Evolutionary conservation across 345 rosid species (phyloP).

Genomic region (Leavenworthia alabamica): DNA sequence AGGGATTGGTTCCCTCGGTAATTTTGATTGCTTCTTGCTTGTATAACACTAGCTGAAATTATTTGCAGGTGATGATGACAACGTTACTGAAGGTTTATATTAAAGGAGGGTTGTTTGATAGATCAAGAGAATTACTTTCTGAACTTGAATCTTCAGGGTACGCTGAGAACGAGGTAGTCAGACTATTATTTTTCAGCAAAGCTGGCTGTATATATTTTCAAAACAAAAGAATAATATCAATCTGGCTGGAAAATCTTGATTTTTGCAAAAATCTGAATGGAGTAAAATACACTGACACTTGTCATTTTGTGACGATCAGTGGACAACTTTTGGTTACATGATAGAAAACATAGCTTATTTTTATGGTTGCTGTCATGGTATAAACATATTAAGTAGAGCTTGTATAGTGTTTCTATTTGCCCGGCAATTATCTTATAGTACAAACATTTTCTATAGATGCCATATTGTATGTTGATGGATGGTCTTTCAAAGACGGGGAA

Average conservation of each 20-base stretch:
- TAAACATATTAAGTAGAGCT: not conserved
- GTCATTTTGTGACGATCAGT: not conserved
- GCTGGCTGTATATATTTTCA: not conserved
- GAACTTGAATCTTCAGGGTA: conserved; percentile 64
- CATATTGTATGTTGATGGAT: conserved; percentile 87
- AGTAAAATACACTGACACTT: not conserved
- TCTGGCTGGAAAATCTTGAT: not conserved
- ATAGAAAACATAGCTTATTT: not conserved
- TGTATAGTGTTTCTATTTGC: not conserved
- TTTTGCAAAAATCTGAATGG: not conserved
- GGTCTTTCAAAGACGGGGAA: conserved; percentile 71
- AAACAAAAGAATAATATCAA: not conserved
- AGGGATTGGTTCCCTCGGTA: not conserved
- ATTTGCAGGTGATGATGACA: conserved; percentile 75
- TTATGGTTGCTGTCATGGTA: not conserved
- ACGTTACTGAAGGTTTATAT: conserved; percentile 81
- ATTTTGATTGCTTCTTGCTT: not conserved
- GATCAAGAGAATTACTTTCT: conserved; percentile 56
- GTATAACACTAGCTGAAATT: conserved; percentile 12
- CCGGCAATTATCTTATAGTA: not conserved
- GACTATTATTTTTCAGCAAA: not conserved
- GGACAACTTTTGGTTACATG: not conserved
- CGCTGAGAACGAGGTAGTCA: conserved; percentile 71
- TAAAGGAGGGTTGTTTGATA: conserved; percentile 81
- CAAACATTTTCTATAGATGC: conserved; percentile 46